Base-by-base conservation (phyloP, 2,329 filamentous ascomycete genomes). In the Cercospora sojina region DNA sequence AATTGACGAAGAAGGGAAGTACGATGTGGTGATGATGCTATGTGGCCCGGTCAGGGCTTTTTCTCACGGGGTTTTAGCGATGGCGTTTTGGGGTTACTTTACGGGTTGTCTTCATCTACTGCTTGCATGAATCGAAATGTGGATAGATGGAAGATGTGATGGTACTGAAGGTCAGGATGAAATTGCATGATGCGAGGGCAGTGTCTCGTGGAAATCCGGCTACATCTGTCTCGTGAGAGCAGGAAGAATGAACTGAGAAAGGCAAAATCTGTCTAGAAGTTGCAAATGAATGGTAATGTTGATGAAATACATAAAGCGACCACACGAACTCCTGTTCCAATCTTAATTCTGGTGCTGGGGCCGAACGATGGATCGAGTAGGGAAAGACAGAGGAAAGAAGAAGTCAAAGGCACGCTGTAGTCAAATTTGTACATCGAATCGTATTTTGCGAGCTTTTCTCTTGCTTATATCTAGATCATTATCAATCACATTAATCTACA, bases 1-100 rank as follows among this genome's bases (percentile, higher is more conserved):
- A 77, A 62, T 68, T 82, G 67, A 74, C 73, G 64, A 82, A 82
- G 74, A 82, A 82, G 72, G 75, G 78, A 64, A 81, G 79, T 67
- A 77, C 79, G 56, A 79, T 81, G 77, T 82, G 81, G 72, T 82
- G 29, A 53, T 49, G 31, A 53, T 16, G 23, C 5, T 25, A 18
- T 7, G 13, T 5, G 25, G 53, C 2, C 18, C 9, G 7, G 7
- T 4, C 9, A 35, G 18, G 25, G 43, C 8, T 35, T 47, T n/a
- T 9, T 13, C 9, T 43, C 3, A 13, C 55, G 38, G 10, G 12
- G 23, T 3, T 41, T 67, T 64, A 67, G 65, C 65, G 65, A 61
- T 43, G 53, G 53, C 29, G 53, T 57, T 55, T 9, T 18, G 4
- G 29, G 16, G n/a, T 16, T 47, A 3, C 16, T 38, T 27, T 38